A percentile compares a stretch with the other conserved stretches of the same genome.
These are phyloP conservation scores for Collybiopsis luxurians DNA, from an alignment of 768 basidiomycete genomes.

Conservation along the genomic window DNA sequence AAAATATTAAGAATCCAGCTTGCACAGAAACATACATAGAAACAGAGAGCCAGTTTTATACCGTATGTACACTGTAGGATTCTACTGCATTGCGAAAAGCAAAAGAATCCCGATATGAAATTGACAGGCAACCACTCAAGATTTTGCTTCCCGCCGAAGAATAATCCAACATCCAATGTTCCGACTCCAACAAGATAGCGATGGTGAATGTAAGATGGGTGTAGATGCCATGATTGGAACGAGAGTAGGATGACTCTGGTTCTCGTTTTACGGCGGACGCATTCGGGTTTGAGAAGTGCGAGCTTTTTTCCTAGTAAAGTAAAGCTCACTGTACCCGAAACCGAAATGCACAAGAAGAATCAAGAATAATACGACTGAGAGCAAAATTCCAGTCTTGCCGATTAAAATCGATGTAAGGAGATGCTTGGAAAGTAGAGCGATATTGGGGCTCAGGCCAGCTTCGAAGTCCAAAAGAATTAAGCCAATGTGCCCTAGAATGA, in stretches of 20 bases:
- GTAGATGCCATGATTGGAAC: not conserved
- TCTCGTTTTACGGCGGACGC: constrained; percentile 41
- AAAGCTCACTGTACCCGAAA: constrained; percentile 43
- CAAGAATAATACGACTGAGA: constrained; percentile 50
- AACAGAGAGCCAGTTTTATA: too few relatives aligned
- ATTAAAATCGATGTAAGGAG: constrained; percentile 45
- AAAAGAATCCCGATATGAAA: too few relatives aligned
- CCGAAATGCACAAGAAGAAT: constrained; percentile 41
- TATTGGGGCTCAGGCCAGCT: constrained; percentile 56
- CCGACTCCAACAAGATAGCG: constrained; percentile 52
- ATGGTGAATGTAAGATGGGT: constrained; percentile 27
- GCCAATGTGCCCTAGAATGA: constrained; percentile 40
- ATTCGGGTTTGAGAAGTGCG: constrained; percentile 51
- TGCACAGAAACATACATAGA: too few relatives aligned
- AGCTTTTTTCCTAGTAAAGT: constrained; percentile 70
- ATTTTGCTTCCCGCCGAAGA: constrained; percentile 1
- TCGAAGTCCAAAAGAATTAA: constrained; percentile 53
- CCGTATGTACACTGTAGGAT: not conserved
- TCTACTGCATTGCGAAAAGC: too few relatives aligned
- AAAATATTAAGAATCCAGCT: too few relatives aligned
- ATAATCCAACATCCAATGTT: constrained; percentile 24
- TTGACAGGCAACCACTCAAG: too few relatives aligned
- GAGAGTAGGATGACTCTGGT: constrained; percentile 50
- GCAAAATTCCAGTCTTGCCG: constrained; percentile 48
- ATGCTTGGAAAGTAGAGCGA: constrained; percentile 41